These are phyloP conservation scores for Orobanche coerulescens DNA, from an alignment of 257 asterid species.

Conservation along the genomic window DNA sequence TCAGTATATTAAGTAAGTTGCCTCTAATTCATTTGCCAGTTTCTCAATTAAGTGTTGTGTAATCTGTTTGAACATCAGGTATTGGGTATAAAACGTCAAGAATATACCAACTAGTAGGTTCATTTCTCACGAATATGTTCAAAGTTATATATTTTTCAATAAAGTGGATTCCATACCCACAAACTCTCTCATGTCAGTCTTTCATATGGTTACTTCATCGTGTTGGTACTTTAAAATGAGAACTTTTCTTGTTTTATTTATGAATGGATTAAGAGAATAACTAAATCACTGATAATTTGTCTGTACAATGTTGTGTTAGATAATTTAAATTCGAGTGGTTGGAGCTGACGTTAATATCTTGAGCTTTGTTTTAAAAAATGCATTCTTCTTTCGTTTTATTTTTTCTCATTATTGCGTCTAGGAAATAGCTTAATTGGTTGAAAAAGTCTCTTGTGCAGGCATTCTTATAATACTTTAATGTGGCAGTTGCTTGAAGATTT, in stretches of 20 bases:
- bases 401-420: background rate
- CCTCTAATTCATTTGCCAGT: background rate
- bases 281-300: background rate
- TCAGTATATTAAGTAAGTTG: background rate
- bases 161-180: background rate
- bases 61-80: background rate
- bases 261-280: background rate
- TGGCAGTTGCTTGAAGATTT: slow-evolving; percentile 90
- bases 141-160: background rate
- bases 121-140: background rate
- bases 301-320: background rate
- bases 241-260: background rate
- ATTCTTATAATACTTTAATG: slow-evolving; percentile 26
- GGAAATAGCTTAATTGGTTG: background rate
- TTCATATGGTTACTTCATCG: background rate
- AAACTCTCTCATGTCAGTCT: background rate
- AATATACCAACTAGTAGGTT: background rate
- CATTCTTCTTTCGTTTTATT: no score
- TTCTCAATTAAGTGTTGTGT: background rate
- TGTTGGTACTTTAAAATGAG: background rate
- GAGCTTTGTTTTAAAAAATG: background rate
- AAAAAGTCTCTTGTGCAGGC: slow-evolving; percentile 8
- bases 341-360: background rate
- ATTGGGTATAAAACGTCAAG: background rate
- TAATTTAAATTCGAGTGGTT: background rate